Conservation (phyloP, 2,329 filamentous ascomycete genomes). For the Neodidymelliopsis sp. region DNA sequence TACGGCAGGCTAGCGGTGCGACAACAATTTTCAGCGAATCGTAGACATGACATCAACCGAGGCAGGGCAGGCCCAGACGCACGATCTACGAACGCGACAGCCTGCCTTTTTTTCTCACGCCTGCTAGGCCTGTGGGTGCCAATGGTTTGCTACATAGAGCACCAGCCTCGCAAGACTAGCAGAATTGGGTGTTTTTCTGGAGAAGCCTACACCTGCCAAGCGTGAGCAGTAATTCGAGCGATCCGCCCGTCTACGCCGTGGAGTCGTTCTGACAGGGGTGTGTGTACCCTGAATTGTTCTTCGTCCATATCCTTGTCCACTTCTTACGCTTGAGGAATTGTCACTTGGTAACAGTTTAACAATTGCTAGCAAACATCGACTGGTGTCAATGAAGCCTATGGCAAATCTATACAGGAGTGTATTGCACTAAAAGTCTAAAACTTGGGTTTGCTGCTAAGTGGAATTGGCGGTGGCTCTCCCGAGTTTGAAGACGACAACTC, state of each 20-base stretch:
- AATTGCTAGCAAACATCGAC: too few species aligned
- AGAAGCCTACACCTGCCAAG: neutral
- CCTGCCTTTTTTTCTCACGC: slow-evolving; percentile 4
- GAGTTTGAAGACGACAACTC: slow-evolving; percentile 50
- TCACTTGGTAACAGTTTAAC: too few species aligned
- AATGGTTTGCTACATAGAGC: slow-evolving; percentile 7
- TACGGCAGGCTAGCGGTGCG: slow-evolving; percentile 21
- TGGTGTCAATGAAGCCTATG: too few species aligned
- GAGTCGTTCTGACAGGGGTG: slow-evolving; percentile 9
- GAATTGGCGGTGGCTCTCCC: slow-evolving; percentile 62
- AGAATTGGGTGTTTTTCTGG: slow-evolving; percentile 8
- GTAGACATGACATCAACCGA: slow-evolving; percentile 28
- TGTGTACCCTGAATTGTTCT: slow-evolving; percentile 7
- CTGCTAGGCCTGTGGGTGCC: slow-evolving; percentile 4
- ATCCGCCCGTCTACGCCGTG: slow-evolving; percentile 2
- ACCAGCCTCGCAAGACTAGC: slow-evolving; percentile 20
- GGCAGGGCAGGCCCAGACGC: slow-evolving; percentile 22
- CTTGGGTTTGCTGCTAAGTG: slow-evolving; percentile 64
- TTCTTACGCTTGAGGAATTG: too few species aligned
- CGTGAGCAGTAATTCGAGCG: slow-evolving; percentile 3
- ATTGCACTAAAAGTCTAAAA: slow-evolving; percentile 19
- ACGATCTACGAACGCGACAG: slow-evolving; percentile 15
- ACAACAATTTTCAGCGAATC: slow-evolving; percentile 27
- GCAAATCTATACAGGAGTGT: neutral
- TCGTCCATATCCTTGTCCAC: too few species aligned